These are phyloP conservation scores for Globisporangium nodosum DNA, from an alignment of 352 stramenopile species.

Conservation along the genomic window DNA sequence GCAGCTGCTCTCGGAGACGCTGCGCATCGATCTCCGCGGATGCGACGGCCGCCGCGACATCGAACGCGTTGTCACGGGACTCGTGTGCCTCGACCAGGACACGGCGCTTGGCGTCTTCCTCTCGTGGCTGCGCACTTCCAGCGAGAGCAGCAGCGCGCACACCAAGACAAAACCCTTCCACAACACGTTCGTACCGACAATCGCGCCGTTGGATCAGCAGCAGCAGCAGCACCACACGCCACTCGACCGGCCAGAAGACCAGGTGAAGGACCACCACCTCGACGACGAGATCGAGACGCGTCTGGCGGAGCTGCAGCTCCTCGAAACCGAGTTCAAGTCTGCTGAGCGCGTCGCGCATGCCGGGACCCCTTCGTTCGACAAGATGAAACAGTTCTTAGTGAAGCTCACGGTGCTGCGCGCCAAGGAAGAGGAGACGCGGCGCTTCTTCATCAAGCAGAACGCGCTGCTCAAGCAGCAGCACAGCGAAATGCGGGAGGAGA, in stretches of 20 bases:
- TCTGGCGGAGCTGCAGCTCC: conserved; percentile 30
- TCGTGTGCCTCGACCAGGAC: conserved; percentile 71
- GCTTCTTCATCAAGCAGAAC: conserved; percentile 49
- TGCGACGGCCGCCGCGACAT: conserved; percentile 58
- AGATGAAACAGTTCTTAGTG: conserved; percentile 68
- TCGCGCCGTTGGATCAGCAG: conserved; percentile 16
- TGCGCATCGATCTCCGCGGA: conserved; percentile 53
- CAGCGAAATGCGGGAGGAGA: conserved; percentile 50
- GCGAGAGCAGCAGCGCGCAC: conserved; percentile 21
- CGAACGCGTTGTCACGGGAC: conserved; percentile 47
- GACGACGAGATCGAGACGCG: conserved; percentile 43
- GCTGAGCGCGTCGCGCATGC: conserved; percentile 52
- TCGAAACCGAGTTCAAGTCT: conserved; percentile 59
- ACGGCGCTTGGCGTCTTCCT: conserved; percentile 69
- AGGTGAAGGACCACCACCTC: conserved; percentile 50
- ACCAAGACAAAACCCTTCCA: conserved; percentile 38
- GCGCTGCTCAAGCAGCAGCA: conserved; percentile 41
- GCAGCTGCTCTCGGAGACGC: conserved; percentile 43
- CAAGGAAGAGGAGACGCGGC: conserved; percentile 54
- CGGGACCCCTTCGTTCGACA: conserved; percentile 60
- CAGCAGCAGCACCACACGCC: background rate
- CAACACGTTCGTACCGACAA: conserved; percentile 60
- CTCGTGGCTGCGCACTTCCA: conserved; percentile 41
- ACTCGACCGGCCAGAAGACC: conserved; percentile 3
- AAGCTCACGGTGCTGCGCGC: conserved; percentile 45